Percentiles rank a stretch among this genome's conserved stretches.
Conservation (phyloP, 2,329 filamentous ascomycete species). For the Neopestalotiopsis sp. region DNA sequence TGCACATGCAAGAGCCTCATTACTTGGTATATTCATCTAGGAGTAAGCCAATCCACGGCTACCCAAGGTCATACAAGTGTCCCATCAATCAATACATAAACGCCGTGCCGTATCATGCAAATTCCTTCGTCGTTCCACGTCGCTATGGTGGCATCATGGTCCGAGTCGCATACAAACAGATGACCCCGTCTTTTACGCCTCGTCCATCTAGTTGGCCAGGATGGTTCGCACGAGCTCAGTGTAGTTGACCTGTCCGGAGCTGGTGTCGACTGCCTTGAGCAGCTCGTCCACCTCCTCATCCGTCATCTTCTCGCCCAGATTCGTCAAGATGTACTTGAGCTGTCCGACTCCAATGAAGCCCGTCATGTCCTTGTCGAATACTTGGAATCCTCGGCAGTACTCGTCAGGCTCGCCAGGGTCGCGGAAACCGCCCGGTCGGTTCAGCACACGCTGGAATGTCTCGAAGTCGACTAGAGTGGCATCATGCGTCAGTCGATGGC, state of each 20-base stretch:
- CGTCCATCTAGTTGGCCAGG: conserved; percentile 71
- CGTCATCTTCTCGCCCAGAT: conserved; percentile 98
- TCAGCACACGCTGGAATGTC: conserved; percentile 94
- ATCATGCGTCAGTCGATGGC: neutral
- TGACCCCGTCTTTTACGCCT: neutral
- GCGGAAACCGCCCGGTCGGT: conserved; percentile 96
- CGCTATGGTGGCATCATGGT: neutral
- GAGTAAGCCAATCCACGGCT: conserved; percentile 19
- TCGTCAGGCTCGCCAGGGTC: conserved; percentile 97
- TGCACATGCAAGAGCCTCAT: neutral
- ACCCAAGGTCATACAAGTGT: conserved; percentile 21
- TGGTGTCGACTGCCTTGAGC: conserved; percentile 96
- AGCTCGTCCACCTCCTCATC: conserved; percentile 99
- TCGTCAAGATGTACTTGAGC: conserved; percentile 96
- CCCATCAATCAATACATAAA: conserved; percentile 23
- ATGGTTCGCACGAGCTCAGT: conserved; percentile 88
- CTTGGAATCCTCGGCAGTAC: conserved; percentile 98
- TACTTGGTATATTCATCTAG: conserved; percentile 20
- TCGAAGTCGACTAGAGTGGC: conserved; percentile 87
- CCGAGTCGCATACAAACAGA: neutral
- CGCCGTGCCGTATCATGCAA: conserved; percentile 24
- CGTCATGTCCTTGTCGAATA: conserved; percentile 99
- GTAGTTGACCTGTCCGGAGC: conserved; percentile 97
- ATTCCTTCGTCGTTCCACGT: conserved; percentile 17
- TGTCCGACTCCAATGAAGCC: conserved; percentile 98